These are phyloP conservation scores for Tetratostichococcus sp. DNA, from an alignment of 139 green algal species.

Conservation along the genomic window DNA sequence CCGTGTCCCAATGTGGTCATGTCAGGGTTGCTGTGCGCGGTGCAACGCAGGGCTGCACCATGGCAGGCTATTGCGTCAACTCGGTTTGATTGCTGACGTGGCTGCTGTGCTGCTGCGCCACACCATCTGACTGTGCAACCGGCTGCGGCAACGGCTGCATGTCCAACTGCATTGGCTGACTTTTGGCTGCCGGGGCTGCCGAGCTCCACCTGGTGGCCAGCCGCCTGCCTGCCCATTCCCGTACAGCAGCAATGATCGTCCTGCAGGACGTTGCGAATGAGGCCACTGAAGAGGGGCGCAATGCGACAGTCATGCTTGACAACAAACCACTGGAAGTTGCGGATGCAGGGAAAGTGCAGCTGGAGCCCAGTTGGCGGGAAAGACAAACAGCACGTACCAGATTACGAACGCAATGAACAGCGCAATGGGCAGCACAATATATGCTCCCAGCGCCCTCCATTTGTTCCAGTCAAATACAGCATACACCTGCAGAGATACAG, in stretches of 20 bases:
- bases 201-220: not conserved
- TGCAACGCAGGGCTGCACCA: no score
- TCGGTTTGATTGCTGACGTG: no score
- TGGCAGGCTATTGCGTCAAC: no score
- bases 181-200: not conserved
- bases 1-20: no score
- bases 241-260: not conserved
- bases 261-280: not conserved
- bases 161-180: not conserved
- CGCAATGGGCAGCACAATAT: not conserved
- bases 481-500: constrained; percentile 10
- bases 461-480: constrained; percentile 1
- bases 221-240: not conserved
- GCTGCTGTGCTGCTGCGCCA: no score
- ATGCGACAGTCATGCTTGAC: no score
- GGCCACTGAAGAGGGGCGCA: not conserved
- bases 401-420: not conserved
- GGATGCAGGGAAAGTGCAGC: no score
- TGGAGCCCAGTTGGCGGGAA: no score
- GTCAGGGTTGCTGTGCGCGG: no score
- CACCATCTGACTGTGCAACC: no score
- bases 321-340: no score
- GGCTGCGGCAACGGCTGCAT: not conserved
- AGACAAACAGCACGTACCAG: no score
- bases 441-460: not conserved